Percentiles rank a stretch among this genome's conserved stretches.
Evolutionary conservation across 2,329 filamentous ascomycete species (phyloP).

Genomic region (Plenodomus biglobosus): DNA sequence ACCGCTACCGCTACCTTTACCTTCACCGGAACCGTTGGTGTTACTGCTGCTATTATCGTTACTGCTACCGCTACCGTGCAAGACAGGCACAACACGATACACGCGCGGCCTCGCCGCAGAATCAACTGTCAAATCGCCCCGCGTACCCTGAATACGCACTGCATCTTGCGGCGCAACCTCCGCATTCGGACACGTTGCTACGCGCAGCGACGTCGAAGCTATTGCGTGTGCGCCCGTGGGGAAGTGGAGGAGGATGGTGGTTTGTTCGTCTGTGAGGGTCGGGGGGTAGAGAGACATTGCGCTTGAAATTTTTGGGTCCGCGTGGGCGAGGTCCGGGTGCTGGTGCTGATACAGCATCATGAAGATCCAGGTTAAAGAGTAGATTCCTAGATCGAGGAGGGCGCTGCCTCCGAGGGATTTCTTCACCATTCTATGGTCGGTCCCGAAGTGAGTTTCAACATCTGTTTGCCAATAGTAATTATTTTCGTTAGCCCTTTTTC

Average conservation of each 20-base stretch:
- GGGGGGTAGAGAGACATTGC: slow-evolving; percentile 67
- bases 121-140: slow-evolving; percentile 77
- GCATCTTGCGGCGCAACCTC: slow-evolving; percentile 61
- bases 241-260: slow-evolving; percentile 74
- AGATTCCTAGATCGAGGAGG: slow-evolving; percentile 81
- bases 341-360: slow-evolving; percentile 77
- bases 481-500: too few species aligned
- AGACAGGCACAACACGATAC: too few species aligned
- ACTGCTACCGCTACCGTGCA: too few species aligned
- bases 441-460: slow-evolving; percentile 54
- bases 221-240: slow-evolving; percentile 68
- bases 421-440: slow-evolving; percentile 77
- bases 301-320: slow-evolving; percentile 66
- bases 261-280: slow-evolving; percentile 72
- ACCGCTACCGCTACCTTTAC: too few species aligned
- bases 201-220: slow-evolving; percentile 51
- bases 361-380: slow-evolving; percentile 86
- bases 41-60: too few species aligned
- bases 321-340: too few species aligned
- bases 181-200: slow-evolving; percentile 55
- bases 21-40: too few species aligned
- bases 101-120: too few species aligned
- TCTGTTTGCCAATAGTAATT: too few species aligned
- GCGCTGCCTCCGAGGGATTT: slow-evolving; percentile 77
- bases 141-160: slow-evolving; percentile 74